A percentile compares a stretch with the other conserved stretches of the same genome.
Evolutionary conservation across 1,284 basidiomycete species (phyloP).

Genomic region (Puccinia sorghi): DNA sequence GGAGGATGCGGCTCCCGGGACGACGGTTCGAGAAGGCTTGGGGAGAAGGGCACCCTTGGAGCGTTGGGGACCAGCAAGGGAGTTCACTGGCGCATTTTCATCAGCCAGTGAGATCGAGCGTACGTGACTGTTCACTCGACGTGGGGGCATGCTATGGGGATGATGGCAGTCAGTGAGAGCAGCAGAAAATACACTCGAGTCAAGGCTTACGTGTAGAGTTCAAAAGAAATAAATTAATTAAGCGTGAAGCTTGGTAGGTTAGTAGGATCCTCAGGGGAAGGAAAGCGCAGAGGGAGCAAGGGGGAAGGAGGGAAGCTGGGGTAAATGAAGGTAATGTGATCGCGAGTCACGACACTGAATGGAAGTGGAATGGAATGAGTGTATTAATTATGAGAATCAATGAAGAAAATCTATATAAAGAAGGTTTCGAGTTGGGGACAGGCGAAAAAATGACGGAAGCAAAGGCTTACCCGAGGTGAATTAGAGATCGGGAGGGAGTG

Average conservation of each 20-base stretch:
- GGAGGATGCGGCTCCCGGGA: neutral
- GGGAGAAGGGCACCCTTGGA: slow-evolving; percentile 16
- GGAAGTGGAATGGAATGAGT: neutral
- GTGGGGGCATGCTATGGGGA: slow-evolving; percentile 23
- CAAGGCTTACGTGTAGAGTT: neutral
- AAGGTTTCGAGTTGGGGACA: neutral
- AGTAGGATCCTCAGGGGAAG: neutral
- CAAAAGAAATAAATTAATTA: neutral
- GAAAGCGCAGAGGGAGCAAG: neutral
- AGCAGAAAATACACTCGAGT: neutral
- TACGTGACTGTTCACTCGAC: slow-evolving; percentile 32
- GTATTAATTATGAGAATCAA: neutral
- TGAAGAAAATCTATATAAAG: neutral
- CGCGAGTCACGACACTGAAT: neutral
- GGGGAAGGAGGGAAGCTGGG: neutral
- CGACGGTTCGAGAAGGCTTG: neutral
- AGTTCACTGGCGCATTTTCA: slow-evolving; percentile 36
- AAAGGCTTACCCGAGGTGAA: slow-evolving; percentile 13
- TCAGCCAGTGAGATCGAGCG: slow-evolving; percentile 46
- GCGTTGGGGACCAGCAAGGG: slow-evolving; percentile 42
- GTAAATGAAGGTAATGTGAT: slow-evolving; percentile 29
- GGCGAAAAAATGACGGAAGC: neutral
- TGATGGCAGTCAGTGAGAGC: neutral
- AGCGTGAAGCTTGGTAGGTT: neutral
- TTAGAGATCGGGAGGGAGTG: slow-evolving; percentile 26